Evolutionary conservation across 2,329 filamentous ascomycete genomes (phyloP).

Genomic region (Gaeumannomyces tritici): DNA sequence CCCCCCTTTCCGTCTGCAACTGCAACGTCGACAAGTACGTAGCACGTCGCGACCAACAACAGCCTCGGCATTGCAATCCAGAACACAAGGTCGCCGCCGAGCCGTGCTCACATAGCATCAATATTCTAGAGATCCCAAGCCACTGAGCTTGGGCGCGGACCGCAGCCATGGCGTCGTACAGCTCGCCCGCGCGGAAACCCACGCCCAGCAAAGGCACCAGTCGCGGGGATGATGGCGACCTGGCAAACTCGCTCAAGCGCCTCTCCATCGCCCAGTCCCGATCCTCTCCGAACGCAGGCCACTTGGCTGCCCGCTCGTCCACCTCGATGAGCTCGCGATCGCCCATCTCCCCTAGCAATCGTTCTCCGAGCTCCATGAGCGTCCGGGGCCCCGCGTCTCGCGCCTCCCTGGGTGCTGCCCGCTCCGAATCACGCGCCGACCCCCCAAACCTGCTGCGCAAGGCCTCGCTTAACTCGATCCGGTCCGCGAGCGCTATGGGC

Average conservation of each 20-base stretch:
- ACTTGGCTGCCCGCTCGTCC: slow-evolving; percentile 6
- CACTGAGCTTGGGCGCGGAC: neutral
- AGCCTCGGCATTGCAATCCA: neutral
- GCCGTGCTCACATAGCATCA: neutral
- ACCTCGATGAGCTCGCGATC: neutral
- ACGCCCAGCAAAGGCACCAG: neutral
- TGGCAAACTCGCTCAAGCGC: slow-evolving; percentile 13
- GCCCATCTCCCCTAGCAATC: slow-evolving; percentile 7
- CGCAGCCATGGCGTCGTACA: slow-evolving; percentile 3
- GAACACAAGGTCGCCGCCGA: neutral
- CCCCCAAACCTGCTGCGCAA: slow-evolving; percentile 45
- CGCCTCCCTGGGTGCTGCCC: slow-evolving; percentile 27
- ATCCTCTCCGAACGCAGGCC: slow-evolving; percentile 4
- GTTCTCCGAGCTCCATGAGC: slow-evolving; percentile 27
- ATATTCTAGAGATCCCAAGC: neutral
- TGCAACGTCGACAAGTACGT: neutral
- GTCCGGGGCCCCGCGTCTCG: slow-evolving; percentile 22
- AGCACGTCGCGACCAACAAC: neutral
- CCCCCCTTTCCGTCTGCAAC: neutral
- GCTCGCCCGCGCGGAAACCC: slow-evolving; percentile 3
- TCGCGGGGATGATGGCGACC: slow-evolving; percentile 4
- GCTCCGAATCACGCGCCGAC: slow-evolving; percentile 32
- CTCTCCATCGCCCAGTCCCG: slow-evolving; percentile 10
- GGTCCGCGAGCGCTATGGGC: slow-evolving; percentile 30
- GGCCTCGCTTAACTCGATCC: slow-evolving; percentile 47